A percentile compares a stretch with the other conserved stretches of the same genome.
These are phyloP conservation scores for Carex cristatella DNA, from an alignment of 176 grass and related monocot genomes.

Conservation along the genomic window DNA sequence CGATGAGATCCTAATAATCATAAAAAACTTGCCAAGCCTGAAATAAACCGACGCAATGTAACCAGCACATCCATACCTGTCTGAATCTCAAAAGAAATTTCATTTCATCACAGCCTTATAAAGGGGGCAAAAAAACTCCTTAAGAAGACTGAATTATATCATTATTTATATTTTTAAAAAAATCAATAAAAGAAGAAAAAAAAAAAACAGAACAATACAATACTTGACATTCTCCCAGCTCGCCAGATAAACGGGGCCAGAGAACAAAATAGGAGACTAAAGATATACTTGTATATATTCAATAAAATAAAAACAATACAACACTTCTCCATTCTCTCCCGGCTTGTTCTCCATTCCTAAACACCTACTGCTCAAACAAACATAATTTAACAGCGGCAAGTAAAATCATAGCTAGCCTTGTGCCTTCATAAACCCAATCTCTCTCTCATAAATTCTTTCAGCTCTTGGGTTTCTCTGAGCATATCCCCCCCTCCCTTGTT, in stretches of 20 bases:
- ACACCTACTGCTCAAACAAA: background rate
- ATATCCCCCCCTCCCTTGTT: background rate
- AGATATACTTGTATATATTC: background rate
- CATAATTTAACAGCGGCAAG: too few species aligned
- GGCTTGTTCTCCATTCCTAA: constrained; percentile 2
- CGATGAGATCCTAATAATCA: too few species aligned
- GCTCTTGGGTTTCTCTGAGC: background rate
- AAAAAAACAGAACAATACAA: constrained; percentile 1
- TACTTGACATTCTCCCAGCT: background rate
- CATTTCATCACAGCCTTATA: background rate
- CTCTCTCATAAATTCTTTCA: background rate
- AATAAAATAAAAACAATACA: background rate
- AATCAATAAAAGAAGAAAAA: background rate
- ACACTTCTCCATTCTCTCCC: background rate
- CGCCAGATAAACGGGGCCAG: background rate
- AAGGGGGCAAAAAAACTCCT: background rate
- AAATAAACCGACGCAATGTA: background rate
- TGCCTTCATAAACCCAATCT: background rate
- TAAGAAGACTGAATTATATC: background rate
- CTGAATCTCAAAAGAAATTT: background rate
- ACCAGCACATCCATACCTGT: background rate
- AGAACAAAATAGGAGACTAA: background rate
- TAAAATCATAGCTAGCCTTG: too few species aligned
- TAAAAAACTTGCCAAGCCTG: too few species aligned
- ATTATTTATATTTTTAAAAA: background rate